Percentiles rank a stretch among this genome's conserved stretches.
Conservation (phyloP, 371 early-diverging fungal genomes). For the Mortierella sp. region DNA sequence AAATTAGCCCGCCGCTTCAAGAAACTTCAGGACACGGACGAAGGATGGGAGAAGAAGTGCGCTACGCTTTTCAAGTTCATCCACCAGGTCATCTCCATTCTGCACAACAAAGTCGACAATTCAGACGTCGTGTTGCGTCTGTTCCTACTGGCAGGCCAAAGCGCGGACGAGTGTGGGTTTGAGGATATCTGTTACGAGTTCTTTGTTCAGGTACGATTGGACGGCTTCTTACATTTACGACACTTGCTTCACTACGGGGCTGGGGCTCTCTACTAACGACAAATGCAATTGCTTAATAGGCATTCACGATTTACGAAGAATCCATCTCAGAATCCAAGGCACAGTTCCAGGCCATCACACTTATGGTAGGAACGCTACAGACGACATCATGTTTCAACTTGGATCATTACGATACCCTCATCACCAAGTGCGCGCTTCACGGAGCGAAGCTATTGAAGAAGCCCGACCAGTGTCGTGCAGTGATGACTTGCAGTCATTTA, state of each 20-base stretch:
- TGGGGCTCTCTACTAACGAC: too few species aligned
- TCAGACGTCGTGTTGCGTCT: conserved; percentile 82
- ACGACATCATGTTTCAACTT: conserved; percentile 76
- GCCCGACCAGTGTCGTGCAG: conserved; percentile 90
- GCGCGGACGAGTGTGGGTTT: conserved; percentile 81
- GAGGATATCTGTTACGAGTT: conserved; percentile 93
- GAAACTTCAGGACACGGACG: conserved; percentile 62
- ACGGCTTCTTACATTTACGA: too few species aligned
- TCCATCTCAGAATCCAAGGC: conserved; percentile 85
- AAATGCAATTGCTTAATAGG: too few species aligned
- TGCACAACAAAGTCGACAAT: conserved; percentile 73
- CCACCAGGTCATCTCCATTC: conserved; percentile 76
- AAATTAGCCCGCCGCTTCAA: conserved; percentile 73
- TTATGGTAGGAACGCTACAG: conserved; percentile 84
- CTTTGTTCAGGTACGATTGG: conserved; percentile 74
- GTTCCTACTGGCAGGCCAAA: conserved; percentile 83
- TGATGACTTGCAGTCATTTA: conserved; percentile 81
- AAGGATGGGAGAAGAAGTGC: conserved; percentile 73
- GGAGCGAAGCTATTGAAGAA: conserved; percentile 89
- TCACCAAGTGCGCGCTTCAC: conserved; percentile 87
- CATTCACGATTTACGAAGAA: conserved; percentile 93
- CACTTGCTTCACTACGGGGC: too few species aligned
- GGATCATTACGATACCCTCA: conserved; percentile 91
- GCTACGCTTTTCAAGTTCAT: conserved; percentile 77
- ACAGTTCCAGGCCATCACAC: conserved; percentile 85